These are phyloP conservation scores for Candida coquimbonensis DNA, from an alignment of 805 yeast genomes.

Conservation along the genomic window DNA sequence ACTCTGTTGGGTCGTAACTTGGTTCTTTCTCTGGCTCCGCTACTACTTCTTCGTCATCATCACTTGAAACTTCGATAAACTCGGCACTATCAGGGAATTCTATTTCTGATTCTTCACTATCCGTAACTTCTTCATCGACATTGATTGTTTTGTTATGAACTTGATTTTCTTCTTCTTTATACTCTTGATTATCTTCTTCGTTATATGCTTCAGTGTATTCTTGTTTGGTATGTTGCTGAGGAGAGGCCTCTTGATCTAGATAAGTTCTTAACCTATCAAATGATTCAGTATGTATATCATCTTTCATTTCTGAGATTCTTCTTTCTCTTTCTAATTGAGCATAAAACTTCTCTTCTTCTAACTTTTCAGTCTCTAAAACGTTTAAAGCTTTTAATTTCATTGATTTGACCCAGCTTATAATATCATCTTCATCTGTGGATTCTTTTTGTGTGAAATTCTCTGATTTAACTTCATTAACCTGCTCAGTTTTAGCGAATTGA, in stretches of 20 bases:
- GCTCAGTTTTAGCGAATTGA: not conserved
- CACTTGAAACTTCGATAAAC: constrained; percentile 7
- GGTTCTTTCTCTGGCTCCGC: constrained; percentile 1
- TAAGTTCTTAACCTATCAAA: constrained; percentile 17
- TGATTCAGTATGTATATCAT: constrained; percentile 17
- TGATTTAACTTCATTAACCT: not conserved
- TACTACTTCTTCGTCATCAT: constrained; percentile 5
- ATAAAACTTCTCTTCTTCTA: constrained; percentile 31
- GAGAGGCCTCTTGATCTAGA: constrained; percentile 8
- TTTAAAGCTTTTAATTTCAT: constrained; percentile 28
- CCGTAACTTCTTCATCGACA: not conserved
- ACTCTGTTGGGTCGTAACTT: constrained; percentile 9
- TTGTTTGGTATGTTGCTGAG: not conserved
- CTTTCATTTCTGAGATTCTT: constrained; percentile 16
- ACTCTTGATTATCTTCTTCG: not conserved
- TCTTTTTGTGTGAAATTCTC: not conserved
- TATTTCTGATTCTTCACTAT: constrained; percentile 12
- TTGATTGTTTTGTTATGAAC: not conserved
- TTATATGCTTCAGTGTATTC: not conserved
- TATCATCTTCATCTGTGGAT: constrained; percentile 12
- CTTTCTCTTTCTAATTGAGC: constrained; percentile 28
- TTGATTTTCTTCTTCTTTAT: not conserved
- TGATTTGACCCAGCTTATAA: constrained; percentile 28
- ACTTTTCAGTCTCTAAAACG: constrained; percentile 25
- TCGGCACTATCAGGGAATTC: constrained; percentile 5